Evolutionary conservation across 108 stramenopile species (phyloP).

Genomic region (Nitzschia sp.): DNA sequence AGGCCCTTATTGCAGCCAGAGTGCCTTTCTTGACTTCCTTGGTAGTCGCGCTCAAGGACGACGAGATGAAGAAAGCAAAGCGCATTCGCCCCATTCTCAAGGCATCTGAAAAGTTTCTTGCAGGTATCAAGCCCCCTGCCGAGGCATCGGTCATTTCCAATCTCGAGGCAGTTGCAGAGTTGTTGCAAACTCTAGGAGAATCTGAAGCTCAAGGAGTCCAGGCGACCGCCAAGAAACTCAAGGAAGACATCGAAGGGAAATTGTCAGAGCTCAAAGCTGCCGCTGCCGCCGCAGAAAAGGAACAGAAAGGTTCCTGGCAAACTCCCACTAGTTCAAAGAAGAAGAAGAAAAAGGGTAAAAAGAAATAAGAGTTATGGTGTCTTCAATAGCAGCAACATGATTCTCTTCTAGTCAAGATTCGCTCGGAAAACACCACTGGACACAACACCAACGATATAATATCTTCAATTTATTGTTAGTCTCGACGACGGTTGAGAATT

Average conservation of each 20-base stretch:
- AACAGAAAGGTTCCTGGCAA: not conserved
- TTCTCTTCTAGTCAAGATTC: not conserved
- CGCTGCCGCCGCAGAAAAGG: not conserved
- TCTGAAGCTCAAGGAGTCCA: constrained; percentile 33
- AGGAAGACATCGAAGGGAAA: constrained; percentile 18
- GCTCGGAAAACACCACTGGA: too few relatives aligned
- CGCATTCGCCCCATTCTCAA: constrained; percentile 46
- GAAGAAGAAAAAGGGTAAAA: constrained; percentile 54
- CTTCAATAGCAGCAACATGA: too few relatives aligned
- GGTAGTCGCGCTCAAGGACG: constrained; percentile 35
- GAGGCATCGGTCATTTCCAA: not conserved
- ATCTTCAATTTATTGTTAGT: constrained; percentile 14
- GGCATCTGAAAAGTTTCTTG: constrained; percentile 48
- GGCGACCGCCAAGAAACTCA: constrained; percentile 12
- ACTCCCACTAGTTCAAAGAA: constrained; percentile 22
- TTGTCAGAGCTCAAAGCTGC: constrained; percentile 7
- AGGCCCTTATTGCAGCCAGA: constrained; percentile 7
- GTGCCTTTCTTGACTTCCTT: constrained; percentile 16
- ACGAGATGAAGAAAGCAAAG: constrained; percentile 61
- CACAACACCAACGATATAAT: not conserved
- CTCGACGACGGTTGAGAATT: constrained; percentile 64
- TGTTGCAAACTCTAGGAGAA: constrained; percentile 9
- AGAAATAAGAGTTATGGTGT: constrained; percentile 15
- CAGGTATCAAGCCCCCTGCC: constrained; percentile 16
- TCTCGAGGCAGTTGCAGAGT: constrained; percentile 10